phyloP scores from a whole-genome alignment of 73 alveolate genomes.

The Paraurostyla sp. region DNA sequence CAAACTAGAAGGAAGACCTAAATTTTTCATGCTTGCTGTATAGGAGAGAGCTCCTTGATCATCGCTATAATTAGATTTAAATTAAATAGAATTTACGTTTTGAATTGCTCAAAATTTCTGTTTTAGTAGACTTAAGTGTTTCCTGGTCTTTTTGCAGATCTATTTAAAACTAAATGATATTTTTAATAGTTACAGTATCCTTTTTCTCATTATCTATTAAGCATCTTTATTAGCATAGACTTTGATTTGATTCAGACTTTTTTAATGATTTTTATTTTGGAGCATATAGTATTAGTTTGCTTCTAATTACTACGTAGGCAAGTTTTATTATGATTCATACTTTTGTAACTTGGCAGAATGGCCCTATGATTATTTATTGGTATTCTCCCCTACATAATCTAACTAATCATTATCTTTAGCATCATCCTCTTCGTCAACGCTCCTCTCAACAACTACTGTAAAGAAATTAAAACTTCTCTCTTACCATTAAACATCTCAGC shows the following conservation, averaged over 20 bases:
- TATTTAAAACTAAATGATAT: background rate
- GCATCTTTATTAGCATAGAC: background rate
- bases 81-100: no score
- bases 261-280: background rate
- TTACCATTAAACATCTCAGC: no score
- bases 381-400: background rate
- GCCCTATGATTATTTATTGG: background rate
- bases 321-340: background rate
- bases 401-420: background rate
- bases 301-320: background rate
- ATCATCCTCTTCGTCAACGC: no score
- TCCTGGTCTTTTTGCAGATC: constrained; percentile 22
- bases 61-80: no score
- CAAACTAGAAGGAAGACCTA: background rate
- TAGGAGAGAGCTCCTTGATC: no score
- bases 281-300: background rate
- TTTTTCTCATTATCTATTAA: background rate
- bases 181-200: background rate
- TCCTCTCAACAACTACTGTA: no score
- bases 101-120: background rate
- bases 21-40: background rate
- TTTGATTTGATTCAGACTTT: background rate
- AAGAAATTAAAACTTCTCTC: no score
- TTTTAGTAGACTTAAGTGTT: background rate
- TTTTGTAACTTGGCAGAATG: no score